Percentiles rank a stretch among this genome's conserved stretches.
Conservation (phyloP, 306 rosid species). For the Cyclanthera cordifolia region DNA sequence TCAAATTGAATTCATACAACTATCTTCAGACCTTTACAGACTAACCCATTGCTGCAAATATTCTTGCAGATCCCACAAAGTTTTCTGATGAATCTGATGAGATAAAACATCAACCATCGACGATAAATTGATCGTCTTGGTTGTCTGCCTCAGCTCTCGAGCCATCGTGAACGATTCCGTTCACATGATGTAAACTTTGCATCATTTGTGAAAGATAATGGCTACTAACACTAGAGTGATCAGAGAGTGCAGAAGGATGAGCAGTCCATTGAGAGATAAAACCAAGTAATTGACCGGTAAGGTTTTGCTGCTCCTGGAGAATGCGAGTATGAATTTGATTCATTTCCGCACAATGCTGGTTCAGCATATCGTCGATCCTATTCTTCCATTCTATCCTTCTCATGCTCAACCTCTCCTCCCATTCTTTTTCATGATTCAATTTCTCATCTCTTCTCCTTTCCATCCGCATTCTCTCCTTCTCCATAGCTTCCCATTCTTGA, state of each 20-base stretch:
- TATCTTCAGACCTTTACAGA: constrained; percentile 10
- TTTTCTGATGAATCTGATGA: background rate
- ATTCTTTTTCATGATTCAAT: constrained; percentile 48
- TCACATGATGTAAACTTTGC: constrained; percentile 92
- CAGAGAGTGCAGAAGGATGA: constrained; percentile 70
- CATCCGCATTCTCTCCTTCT: constrained; percentile 61
- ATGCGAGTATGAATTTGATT: constrained; percentile 77
- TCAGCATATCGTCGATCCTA: constrained; percentile 67
- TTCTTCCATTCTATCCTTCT: constrained; percentile 73
- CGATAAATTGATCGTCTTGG: constrained; percentile 90
- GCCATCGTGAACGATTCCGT: constrained; percentile 64
- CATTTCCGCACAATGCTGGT: constrained; percentile 75
- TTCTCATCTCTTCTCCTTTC: constrained; percentile 77
- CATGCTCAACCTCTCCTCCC: constrained; percentile 71
- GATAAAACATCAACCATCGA: constrained; percentile 42
- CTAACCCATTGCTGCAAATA: constrained; percentile 5
- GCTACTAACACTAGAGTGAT: constrained; percentile 73
- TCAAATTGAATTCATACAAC: background rate
- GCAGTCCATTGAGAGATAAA: constrained; percentile 85
- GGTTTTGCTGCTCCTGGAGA: constrained; percentile 78
- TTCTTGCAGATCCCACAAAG: constrained; percentile 1
- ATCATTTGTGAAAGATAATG: constrained; percentile 91
- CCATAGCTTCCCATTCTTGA: constrained; percentile 66
- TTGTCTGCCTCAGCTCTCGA: constrained; percentile 82
- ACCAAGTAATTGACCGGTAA: constrained; percentile 66